These are phyloP conservation scores for Solidago caesia DNA, from an alignment of 129 eudicot genomes.

Conservation along the genomic window DNA sequence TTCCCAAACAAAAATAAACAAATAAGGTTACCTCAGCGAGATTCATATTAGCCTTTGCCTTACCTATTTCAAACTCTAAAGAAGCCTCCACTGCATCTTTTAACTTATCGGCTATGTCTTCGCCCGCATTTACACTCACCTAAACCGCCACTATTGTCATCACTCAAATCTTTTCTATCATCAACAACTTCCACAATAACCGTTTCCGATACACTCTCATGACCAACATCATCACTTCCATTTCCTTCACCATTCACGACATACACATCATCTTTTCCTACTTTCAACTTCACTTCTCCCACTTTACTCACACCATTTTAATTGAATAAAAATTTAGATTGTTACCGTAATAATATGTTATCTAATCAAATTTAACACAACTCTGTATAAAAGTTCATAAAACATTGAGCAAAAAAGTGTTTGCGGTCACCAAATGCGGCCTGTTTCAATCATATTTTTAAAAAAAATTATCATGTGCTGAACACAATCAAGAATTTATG, in stretches of 20 bases:
- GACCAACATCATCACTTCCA: too few species aligned
- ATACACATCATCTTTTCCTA: not conserved
- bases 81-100: slow-evolving; percentile 39
- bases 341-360: not conserved
- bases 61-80: not conserved
- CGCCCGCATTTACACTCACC: slow-evolving; percentile 16
- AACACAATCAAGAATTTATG: slow-evolving; percentile 59
- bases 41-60: slow-evolving; percentile 7
- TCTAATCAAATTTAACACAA: not conserved
- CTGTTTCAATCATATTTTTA: not conserved
- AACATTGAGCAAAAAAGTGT: not conserved
- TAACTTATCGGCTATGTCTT: slow-evolving; percentile 28
- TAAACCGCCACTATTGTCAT: slow-evolving; percentile 26
- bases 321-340: not conserved
- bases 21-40: slow-evolving; percentile 28
- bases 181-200: slow-evolving; percentile 20
- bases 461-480: slow-evolving; percentile 12
- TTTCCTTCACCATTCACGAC: too few species aligned
- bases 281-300: slow-evolving; percentile 27
- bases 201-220: not conserved
- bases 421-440: not conserved
- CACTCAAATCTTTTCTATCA: slow-evolving; percentile 18
- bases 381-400: too few species aligned
- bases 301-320: slow-evolving; percentile 47
- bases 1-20: not conserved